These are phyloP conservation scores for Naematelia aurantialba DNA, from an alignment of 768 basidiomycete genomes.

Conservation along the genomic window DNA sequence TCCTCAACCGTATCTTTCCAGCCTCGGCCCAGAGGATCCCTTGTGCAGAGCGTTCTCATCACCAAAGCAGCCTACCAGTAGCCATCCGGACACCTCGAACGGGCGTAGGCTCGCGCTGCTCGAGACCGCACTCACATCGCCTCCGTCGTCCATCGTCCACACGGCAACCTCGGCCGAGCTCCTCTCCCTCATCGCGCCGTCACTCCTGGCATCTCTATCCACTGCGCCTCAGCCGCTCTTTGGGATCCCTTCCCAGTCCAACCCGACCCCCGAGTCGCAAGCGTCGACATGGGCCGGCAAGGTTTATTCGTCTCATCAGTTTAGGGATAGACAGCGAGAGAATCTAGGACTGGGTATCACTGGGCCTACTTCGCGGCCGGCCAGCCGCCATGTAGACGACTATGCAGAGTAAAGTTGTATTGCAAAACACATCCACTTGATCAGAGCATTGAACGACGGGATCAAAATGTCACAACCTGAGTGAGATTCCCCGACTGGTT, in stretches of 20 bases:
- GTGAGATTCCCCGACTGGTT: no score
- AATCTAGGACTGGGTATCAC: slow-evolving; percentile 17
- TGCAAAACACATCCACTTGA: no score
- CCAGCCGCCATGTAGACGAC: slow-evolving; percentile 39
- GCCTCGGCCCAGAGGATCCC: slow-evolving; percentile 16
- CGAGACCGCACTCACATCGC: slow-evolving; percentile 1
- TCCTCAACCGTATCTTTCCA: slow-evolving; percentile 11
- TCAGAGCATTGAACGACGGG: no score
- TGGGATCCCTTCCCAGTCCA: slow-evolving; percentile 17
- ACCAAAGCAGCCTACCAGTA: no score
- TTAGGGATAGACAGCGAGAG: slow-evolving; percentile 21
- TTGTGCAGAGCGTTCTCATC: slow-evolving; percentile 7
- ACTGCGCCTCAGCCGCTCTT: slow-evolving; percentile 26
- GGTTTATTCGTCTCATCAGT: slow-evolving; percentile 36
- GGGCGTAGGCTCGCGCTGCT: slow-evolving; percentile 10
- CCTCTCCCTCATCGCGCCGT: slow-evolving; percentile 24
- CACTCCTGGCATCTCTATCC: slow-evolving; percentile 13
- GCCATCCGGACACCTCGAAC: slow-evolving; percentile 8
- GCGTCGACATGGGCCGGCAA: slow-evolving; percentile 40
- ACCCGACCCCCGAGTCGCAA: slow-evolving; percentile 12
- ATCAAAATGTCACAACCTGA: no score
- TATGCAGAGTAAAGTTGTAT: no score
- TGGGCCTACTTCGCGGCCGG: slow-evolving; percentile 30
- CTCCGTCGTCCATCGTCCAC: slow-evolving; percentile 14
- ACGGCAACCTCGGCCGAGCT: slow-evolving; percentile 24